Evolutionary conservation across 1,284 basidiomycete genomes (phyloP), one percentile per base, ranked within the genome.

Genomic region (Cerrena zonata): DNA sequence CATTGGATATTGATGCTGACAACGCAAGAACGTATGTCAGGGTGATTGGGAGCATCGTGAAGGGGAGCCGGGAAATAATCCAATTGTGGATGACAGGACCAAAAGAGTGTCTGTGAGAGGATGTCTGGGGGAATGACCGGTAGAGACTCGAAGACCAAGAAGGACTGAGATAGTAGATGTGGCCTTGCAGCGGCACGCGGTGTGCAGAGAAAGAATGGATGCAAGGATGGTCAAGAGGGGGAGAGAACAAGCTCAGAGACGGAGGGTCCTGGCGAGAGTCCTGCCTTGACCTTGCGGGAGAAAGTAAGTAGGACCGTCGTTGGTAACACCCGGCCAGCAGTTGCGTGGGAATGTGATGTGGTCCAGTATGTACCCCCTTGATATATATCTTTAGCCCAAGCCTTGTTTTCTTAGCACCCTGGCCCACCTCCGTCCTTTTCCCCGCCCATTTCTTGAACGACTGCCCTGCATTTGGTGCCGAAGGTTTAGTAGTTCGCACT

Each of bases 1-100:
- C 67, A 44, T 59, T 24, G 25, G 63, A 60, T 49, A 65, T 49
- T 18, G 63, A 44, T n/a, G 56, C 53, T 50, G 57, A 62, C 51
- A 67, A 58, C 34, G 61, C 48, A 41, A 66, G 53, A 45, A 56
- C 55, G 42, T 63, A 55, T 3, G 60, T 47, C 39, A 65, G 51
- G 19, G 57, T 24, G 40, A 47, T 43, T 30, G 54, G 34, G 50
- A 61, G 64, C 68, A 69, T 68, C 52, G 42, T 50, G 52, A 25
- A 54, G 48, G 47, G 43, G 52, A 45, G 24, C 44, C 12, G 25
- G 10, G 4, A 11, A 34, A 27, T 3, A 23, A 7, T 22, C 5
- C 13, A 18, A 18, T 15, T 5, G 21, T 15, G n/a, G 37, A 39
- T 39, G n/a, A 21, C 21, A 21, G 37, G 37, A 22, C 24, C 21